Base-by-base conservation (phyloP, 768 basidiomycete genomes). In the Termitomyces sp. region DNA sequence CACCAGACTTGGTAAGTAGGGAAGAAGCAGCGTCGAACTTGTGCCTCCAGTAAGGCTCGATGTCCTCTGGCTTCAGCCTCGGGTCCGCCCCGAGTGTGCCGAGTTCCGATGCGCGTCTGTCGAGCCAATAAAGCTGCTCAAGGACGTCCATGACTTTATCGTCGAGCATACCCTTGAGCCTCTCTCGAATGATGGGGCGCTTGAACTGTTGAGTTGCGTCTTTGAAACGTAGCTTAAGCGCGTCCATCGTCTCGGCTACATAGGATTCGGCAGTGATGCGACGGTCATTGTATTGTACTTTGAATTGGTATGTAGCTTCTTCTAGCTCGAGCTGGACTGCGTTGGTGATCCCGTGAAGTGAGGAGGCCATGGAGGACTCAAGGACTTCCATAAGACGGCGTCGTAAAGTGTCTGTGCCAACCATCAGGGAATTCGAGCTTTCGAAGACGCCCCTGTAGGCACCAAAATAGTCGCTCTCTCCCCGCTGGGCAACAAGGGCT, bases 291-390 rank as follows among this genome's bases (percentile, higher is more conserved):
- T 92, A 93, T 70, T 95, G 90, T 2, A 99, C 97, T 74, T 99
- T 99, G 84, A 99, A 99, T 71, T 98, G 97, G 70, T 99, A 99
- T 12, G 87, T 88, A 2, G 97, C 87, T 66, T 98, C 97, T 71
- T 99, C 97, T 9, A 99, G 80, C 69, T 99, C 97, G 38, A 98
- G 84, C 65, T 97, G 94, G 10, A 98, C 97, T 3, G 94, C 94
- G 71, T 98, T 98, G 57, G 92, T 92, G 70, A 99, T 98, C 2
- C 92, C 87, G 65, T 98, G 95, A 4, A 99, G 80, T 37, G 94
- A 95, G 1, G 90, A 90, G 0, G 95, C 91, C 97, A 99, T 99
- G 35, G 92, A 95, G 12, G 93, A 93, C 70, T 99, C 97, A 56
- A 99, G 80, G 5, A 98, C 96, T 63, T 97, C 92, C 96, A 98